These are phyloP conservation scores for Fragilaria crotonensis DNA, from an alignment of 108 stramenopile genomes.

Conservation along the genomic window DNA sequence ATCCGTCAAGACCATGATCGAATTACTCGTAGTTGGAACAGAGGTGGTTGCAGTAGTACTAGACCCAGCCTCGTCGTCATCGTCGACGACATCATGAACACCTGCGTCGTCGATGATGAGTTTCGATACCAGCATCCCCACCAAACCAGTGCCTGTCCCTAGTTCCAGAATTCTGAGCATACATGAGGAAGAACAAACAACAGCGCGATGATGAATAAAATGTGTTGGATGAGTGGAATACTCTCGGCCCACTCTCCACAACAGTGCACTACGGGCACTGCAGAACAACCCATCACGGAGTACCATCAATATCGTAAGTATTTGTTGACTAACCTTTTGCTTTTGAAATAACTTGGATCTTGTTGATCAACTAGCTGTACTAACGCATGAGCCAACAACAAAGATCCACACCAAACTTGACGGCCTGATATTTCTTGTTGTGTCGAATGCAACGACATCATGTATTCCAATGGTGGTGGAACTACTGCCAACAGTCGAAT, in stretches of 20 bases:
- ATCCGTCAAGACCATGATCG: constrained; percentile 14
- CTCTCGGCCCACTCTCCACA: not conserved
- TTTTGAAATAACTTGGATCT: too few relatives aligned
- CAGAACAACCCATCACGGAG: too few relatives aligned
- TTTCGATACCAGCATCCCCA: not conserved
- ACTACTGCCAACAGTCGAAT: constrained; percentile 11
- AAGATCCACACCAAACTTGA: constrained; percentile 15
- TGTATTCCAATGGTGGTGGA: constrained; percentile 19
- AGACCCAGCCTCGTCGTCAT: too few relatives aligned
- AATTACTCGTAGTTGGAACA: not conserved
- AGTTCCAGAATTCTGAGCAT: constrained; percentile 20
- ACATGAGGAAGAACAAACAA: not conserved
- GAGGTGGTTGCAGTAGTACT: constrained; percentile 3
- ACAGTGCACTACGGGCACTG: too few relatives aligned
- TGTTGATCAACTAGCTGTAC: constrained; percentile 1
- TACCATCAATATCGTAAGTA: too few relatives aligned
- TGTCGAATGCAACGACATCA: constrained; percentile 10
- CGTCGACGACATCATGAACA: too few relatives aligned
- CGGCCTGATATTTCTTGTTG: constrained; percentile 15
- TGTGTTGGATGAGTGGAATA: not conserved
- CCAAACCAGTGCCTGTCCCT: constrained; percentile 13
- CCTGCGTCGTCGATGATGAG: not conserved
- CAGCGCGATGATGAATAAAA: not conserved
- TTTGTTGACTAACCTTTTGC: too few relatives aligned
- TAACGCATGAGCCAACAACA: constrained; percentile 4